Conservation (phyloP, 2,329 filamentous ascomycete genomes). For the Pestalotiopsis sp. region DNA sequence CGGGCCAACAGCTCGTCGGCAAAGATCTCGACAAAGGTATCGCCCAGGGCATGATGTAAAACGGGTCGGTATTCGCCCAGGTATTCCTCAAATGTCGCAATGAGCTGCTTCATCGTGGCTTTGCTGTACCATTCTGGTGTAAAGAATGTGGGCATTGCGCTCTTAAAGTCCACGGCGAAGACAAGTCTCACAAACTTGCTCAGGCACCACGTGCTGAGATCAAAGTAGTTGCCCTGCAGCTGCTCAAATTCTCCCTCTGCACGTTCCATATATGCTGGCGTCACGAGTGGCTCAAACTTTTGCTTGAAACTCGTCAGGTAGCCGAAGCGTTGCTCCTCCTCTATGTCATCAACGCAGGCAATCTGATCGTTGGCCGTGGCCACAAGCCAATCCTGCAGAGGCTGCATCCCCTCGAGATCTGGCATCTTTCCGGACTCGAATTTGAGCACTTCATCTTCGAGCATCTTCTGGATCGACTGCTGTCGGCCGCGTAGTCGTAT, state of each 20-base stretch:
- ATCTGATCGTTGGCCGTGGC: conserved; percentile 98
- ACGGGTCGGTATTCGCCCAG: conserved; percentile 82
- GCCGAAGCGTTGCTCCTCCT: conserved; percentile 71
- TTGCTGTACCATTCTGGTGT: conserved; percentile 85
- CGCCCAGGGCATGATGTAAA: conserved; percentile 82
- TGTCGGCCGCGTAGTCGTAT: conserved; percentile 81
- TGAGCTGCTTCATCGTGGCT: conserved; percentile 89
- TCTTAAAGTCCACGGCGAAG: conserved; percentile 85
- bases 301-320: conserved; percentile 86
- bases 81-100: conserved; percentile 94
- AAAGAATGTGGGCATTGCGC: conserved; percentile 87
- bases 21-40: conserved; percentile 92
- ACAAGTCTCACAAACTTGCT: conserved; percentile 83
- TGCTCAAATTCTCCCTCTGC: conserved; percentile 72
- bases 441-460: conserved; percentile 80
- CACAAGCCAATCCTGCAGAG: conserved; percentile 92
- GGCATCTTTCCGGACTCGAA: conserved; percentile 62
- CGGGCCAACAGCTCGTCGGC: conserved; percentile 86
- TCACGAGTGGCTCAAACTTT: conserved; percentile 80
- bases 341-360: conserved; percentile 92
- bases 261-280: conserved; percentile 76
- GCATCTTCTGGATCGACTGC: conserved; percentile 81
- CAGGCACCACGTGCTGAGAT: conserved; percentile 92
- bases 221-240: conserved; percentile 89
- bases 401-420: conserved; percentile 70